These are phyloP conservation scores for Lolium rigidum DNA, from an alignment of 176 grass and related monocot genomes.

Conservation along the genomic window DNA sequence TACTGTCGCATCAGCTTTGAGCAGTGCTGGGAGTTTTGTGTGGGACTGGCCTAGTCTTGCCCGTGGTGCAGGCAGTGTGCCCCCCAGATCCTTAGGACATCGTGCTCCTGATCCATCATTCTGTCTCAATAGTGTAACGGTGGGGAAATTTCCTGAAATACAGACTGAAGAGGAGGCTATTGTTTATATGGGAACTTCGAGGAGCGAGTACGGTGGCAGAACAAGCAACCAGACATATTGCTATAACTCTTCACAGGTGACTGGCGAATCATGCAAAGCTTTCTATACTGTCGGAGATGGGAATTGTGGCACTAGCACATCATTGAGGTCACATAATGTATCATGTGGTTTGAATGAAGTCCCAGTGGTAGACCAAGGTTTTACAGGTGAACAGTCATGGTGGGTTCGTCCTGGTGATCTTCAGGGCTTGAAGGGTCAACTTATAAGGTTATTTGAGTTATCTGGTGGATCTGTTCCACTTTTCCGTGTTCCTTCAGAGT, in stretches of 20 bases:
- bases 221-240: constrained; percentile 52
- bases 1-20: constrained; percentile 71
- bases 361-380: constrained; percentile 41
- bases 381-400: constrained; percentile 54
- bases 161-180: constrained; percentile 80
- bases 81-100: constrained; percentile 45
- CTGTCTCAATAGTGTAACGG: constrained; percentile 36
- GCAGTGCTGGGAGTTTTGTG: constrained; percentile 74
- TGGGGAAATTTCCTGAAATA: constrained; percentile 38
- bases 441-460: constrained; percentile 67
- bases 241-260: constrained; percentile 54
- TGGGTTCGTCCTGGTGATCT: constrained; percentile 82
- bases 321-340: constrained; percentile 58
- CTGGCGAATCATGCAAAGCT: constrained; percentile 53
- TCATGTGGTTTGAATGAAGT: constrained; percentile 45
- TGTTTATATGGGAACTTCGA: constrained; percentile 64
- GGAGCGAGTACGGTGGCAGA: constrained; percentile 51
- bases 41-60: constrained; percentile 90
- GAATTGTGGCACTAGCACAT: constrained; percentile 37
- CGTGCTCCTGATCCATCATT: constrained; percentile 45
- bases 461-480: constrained; percentile 76
- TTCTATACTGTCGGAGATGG: constrained; percentile 43
- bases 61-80: constrained; percentile 68
- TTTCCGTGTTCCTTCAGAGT: constrained; percentile 74
- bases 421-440: constrained; percentile 77